Base-by-base conservation (phyloP, 2,329 filamentous ascomycete genomes). In the Aspergillus sp. region DNA sequence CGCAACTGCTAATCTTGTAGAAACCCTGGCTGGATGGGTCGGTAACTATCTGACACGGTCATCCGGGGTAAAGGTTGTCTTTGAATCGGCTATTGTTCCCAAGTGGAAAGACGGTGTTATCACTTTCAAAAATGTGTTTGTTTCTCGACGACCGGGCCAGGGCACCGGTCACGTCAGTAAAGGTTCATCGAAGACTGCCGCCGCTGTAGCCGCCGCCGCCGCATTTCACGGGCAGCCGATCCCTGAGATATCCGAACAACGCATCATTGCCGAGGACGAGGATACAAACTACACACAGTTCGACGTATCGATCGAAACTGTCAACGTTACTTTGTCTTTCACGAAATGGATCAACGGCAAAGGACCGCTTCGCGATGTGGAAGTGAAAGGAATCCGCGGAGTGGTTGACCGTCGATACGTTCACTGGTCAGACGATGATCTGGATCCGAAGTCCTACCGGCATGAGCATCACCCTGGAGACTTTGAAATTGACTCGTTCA, bases 321-420 rank as follows among this genome's bases (percentile, higher is more conserved):
- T 99, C 56, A 96, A 99, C 65, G 93, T 99, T 40, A 97, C 93
- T 0, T 72, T 99, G 22, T 99, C 94, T 0, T 97, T 99, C 62
- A 81, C 91, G n/a, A 97, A 96, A 68, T 99, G 94, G 94, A 95
- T 95, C 84, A 97, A 96, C 62, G 93, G 94, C 19, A 96, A 93
- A 70, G 94, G 94, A 0, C 80, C 95, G 5, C 77, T 99, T 8
- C 87, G 89, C 62, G 90, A 97, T 67, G 94, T 99, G 40, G 91
- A 96, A 66, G 87, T 99, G 48, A 94, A 91, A 66, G 94, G 94
- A 4, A 89, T 99, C 26, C 84, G 94, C 54, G 94, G 94, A 19
- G 90, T 97, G 4, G 81, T 99, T 42, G 94, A 99, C 71, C 84
- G 94, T 53, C 96, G 91, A 1, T 88, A 85, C 44, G 88, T 99